Base-by-base conservation (phyloP, 345 rosid species). In the Xanthoceras sorbifolium region DNA sequence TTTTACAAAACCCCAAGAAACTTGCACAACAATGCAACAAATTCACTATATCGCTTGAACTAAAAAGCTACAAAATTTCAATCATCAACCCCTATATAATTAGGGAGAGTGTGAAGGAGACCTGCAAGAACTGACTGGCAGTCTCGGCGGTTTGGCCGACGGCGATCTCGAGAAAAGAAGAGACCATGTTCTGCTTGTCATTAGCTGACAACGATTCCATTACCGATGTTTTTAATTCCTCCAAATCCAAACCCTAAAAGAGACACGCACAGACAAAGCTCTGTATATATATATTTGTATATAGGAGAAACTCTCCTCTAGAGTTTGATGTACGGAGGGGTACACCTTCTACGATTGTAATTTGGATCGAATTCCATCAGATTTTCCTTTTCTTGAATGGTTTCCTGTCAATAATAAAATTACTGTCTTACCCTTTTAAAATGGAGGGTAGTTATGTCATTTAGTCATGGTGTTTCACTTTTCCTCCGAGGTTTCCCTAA, bases 121-220 rank as follows among this genome's bases (percentile, higher is more conserved):
- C 99, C 97, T 92, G 90, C 80, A 96, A 79, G 86, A 96, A 93
- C 81, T 92, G 97, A 26, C 84, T 77, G 74, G 99, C 99, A 32
- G 97, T 96, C 65, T 92, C 95, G 46, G 91, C 81, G 31, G 95
- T 92, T 78, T 96, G 97, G 63, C 98, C 99, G 12, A 90, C 97
- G 50, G 99, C 98, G 89, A 96, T 89, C 88, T 96, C 99, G 62
- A 96, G 95, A 85, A 96, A 96, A 71, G 97, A 96, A 79, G 97
- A 84, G 81, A 96, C 92, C 89, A 92, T 84, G 40, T 80, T 83
- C 86, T 93, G 93, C 86, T 88, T 73, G 65, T 96, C 93, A 80
- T 71, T 69, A 3, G 91, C 74, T 50, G 97, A 86, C 63, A 85
- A 50, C 71, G 75, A 80, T 77, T 86, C 91, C 90, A 85, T 88